Conservation (phyloP, 106 monocot genomes). For the Allium cepa region DNA sequence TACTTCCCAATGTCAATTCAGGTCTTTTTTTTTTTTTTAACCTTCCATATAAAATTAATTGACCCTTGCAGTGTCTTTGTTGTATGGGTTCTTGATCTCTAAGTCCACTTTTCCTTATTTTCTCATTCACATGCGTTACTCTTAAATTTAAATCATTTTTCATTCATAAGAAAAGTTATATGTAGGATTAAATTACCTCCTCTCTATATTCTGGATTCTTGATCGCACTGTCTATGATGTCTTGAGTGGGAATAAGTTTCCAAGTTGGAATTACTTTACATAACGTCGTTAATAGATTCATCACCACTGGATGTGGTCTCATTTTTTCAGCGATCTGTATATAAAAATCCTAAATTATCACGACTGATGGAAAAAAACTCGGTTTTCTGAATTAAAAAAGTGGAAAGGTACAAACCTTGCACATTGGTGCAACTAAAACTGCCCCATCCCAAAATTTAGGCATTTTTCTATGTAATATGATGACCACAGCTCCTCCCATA, state of each 20-base stretch:
- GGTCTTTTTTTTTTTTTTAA: too few species aligned
- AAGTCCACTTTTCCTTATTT: too few species aligned
- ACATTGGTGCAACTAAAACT: slow-evolving; percentile 67
- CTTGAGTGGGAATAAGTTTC: slow-evolving; percentile 46
- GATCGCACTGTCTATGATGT: slow-evolving; percentile 41
- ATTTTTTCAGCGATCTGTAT: slow-evolving; percentile 52
- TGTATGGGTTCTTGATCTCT: too few species aligned
- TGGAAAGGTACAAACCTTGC: slow-evolving; percentile 28
- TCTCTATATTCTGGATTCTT: slow-evolving; percentile 33
- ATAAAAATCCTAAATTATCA: background rate
- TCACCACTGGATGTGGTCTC: slow-evolving; percentile 47
- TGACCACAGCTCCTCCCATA: slow-evolving; percentile 64
- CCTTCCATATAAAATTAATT: too few species aligned
- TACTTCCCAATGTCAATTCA: too few species aligned
- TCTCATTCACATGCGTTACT: too few species aligned
- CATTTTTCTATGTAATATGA: slow-evolving; percentile 35
- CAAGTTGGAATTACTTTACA: slow-evolving; percentile 49
- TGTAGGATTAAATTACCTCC: slow-evolving; percentile 16
- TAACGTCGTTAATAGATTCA: slow-evolving; percentile 21
- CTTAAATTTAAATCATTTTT: too few species aligned
- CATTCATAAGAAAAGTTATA: too few species aligned
- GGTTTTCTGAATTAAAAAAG: too few species aligned
- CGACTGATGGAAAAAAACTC: too few species aligned
- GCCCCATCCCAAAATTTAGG: slow-evolving; percentile 53
- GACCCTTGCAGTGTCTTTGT: too few species aligned